These are phyloP conservation scores for Rhodotorula glutinis DNA, from an alignment of 1,284 basidiomycete genomes.

Conservation along the genomic window DNA sequence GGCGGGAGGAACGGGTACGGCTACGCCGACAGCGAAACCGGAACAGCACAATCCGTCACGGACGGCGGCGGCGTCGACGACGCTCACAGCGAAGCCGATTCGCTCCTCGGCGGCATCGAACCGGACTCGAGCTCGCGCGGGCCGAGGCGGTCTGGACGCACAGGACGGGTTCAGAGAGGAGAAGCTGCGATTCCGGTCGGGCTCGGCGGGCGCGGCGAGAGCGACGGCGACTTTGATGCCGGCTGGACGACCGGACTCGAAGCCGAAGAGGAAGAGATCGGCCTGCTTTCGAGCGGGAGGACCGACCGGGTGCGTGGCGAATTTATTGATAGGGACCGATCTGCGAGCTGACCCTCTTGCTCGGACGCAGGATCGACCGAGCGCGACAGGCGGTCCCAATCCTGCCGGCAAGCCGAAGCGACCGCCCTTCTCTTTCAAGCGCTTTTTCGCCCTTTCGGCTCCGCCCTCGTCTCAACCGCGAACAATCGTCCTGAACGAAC, in stretches of 20 bases:
- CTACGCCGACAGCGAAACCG: constrained; percentile 6
- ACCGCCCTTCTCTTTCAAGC: background rate
- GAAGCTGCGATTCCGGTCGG: constrained; percentile 1
- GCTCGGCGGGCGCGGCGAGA: constrained; percentile 26
- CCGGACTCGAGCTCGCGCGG: background rate
- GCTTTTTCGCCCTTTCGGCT: constrained; percentile 10
- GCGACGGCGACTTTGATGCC: constrained; percentile 35
- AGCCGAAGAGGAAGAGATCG: constrained; percentile 30
- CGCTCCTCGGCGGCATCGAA: constrained; percentile 1
- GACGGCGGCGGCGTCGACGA: constrained; percentile 9
- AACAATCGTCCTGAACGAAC: constrained; percentile 27
- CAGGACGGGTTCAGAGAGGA: background rate
- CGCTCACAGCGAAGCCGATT: constrained; percentile 12
- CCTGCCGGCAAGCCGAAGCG: background rate
- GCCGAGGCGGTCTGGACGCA: background rate
- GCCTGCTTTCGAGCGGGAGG: constrained; percentile 8
- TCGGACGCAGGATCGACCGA: too few relatives aligned
- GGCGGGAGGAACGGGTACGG: background rate
- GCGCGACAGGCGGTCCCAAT: too few relatives aligned
- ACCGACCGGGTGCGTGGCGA: constrained; percentile 9
- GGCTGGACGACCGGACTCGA: constrained; percentile 30
- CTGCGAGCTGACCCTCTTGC: background rate
- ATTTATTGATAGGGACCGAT: background rate
- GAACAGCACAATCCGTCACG: background rate
- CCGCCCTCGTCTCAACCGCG: constrained; percentile 15